phyloP scores from a whole-genome alignment of 768 basidiomycete species.

The Lentinula raphanica region DNA sequence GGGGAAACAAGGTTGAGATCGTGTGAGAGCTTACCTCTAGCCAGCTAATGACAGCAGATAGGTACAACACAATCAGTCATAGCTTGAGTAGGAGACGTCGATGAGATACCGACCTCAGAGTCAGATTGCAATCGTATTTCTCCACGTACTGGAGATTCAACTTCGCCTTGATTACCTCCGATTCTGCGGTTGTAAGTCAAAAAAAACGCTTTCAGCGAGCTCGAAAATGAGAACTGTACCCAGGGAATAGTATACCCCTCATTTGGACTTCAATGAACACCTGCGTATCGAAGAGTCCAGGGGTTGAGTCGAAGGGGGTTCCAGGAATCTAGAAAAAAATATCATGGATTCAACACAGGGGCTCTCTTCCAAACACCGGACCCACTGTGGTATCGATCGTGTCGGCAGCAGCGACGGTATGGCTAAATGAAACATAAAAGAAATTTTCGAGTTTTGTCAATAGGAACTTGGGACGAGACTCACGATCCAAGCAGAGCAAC shows the following conservation, averaged over 20 bases:
- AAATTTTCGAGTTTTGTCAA: background rate
- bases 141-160: constrained; percentile 13
- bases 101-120: constrained; percentile 2
- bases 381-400: constrained; percentile 8
- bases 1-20: background rate
- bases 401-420: constrained; percentile 13
- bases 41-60: no score
- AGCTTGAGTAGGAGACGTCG: no score
- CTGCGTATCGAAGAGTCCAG: constrained; percentile 37
- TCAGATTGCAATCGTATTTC: constrained; percentile 18
- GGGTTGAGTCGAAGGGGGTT: constrained; percentile 40
- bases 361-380: background rate
- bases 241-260: constrained; percentile 37
- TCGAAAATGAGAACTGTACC: constrained; percentile 16
- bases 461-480: background rate
- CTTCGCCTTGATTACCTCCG: constrained; percentile 10
- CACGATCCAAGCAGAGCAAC: constrained; percentile 11
- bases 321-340: constrained; percentile 1
- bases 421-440: background rate
- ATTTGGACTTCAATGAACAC: constrained; percentile 42
- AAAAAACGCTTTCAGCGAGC: background rate
- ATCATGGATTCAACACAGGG: background rate
- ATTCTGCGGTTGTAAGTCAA: background rate
- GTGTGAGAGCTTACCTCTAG: background rate
- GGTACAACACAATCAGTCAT: no score